Percentiles rank a stretch among this genome's conserved stretches.
Evolutionary conservation across 345 rosid genomes (phyloP).

Genomic region (Brassica incana): DNA sequence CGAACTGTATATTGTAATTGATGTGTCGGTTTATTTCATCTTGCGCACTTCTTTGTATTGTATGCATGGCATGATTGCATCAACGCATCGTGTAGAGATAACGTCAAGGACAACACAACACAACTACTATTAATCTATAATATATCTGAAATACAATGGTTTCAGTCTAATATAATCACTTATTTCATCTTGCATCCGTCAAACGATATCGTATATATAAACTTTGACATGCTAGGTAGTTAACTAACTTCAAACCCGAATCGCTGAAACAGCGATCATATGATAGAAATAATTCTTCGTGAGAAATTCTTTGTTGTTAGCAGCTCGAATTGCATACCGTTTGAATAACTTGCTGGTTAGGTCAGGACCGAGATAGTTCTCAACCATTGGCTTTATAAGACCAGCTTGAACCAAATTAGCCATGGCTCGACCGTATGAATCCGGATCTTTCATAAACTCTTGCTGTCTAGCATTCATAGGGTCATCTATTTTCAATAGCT

Average conservation of each 20-base stretch:
- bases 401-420: conserved; percentile 53
- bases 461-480: conserved; percentile 44
- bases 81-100: too few relatives aligned
- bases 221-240: not conserved
- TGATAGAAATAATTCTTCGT: conserved; percentile 43
- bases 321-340: conserved; percentile 43
- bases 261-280: conserved; percentile 46
- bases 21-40: too few relatives aligned
- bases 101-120: not conserved
- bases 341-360: conserved; percentile 48
- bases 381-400: conserved; percentile 42
- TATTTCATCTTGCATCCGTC: not conserved
- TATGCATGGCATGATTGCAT: not conserved
- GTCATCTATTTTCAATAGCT: conserved; percentile 44
- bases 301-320: conserved; percentile 41
- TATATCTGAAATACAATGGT: not conserved
- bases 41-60: not conserved
- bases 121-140: too few relatives aligned
- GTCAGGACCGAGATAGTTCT: conserved; percentile 51
- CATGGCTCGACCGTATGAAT: conserved; percentile 47
- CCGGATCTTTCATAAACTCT: conserved; percentile 45
- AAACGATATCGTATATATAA: not conserved
- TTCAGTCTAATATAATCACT: not conserved
- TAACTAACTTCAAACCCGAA: conserved; percentile 31
- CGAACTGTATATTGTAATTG: too few relatives aligned